phyloP scores from a whole-genome alignment of 2,329 filamentous ascomycete genomes.

The Hymenoscyphus salicellus region DNA sequence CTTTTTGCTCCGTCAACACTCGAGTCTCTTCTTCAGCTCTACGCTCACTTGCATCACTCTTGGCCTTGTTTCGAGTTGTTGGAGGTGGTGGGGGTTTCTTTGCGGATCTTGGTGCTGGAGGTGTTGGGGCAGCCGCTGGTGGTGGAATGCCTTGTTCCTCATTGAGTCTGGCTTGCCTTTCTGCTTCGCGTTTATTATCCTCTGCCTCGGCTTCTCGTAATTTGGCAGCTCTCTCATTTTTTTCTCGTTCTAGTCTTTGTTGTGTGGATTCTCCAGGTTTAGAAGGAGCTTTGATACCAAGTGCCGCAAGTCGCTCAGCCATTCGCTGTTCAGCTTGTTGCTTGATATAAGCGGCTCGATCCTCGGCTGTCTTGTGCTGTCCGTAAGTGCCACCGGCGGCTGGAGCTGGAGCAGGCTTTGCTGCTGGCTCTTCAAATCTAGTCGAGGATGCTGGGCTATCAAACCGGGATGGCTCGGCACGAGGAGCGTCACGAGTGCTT shows the following conservation, averaged over 20 bases:
- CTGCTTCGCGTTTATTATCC: constrained; percentile 81
- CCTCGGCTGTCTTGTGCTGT: constrained; percentile 85
- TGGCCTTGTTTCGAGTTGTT: constrained; percentile 69
- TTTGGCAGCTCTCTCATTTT: constrained; percentile 81
- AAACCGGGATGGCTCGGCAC: constrained; percentile 40
- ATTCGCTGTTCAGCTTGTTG: constrained; percentile 96
- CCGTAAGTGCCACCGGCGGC: constrained; percentile 66
- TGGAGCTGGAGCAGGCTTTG: constrained; percentile 47
- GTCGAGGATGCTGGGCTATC: constrained; percentile 38
- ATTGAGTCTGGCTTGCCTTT: constrained; percentile 59
- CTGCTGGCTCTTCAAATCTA: constrained; percentile 37
- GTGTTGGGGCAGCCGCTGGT: constrained; percentile 24
- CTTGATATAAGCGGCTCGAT: constrained; percentile 92
- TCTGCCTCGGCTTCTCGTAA: constrained; percentile 89
- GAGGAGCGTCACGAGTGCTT: constrained; percentile 29
- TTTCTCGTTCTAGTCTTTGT: constrained; percentile 85
- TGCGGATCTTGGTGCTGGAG: constrained; percentile 32
- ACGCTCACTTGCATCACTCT: constrained; percentile 56
- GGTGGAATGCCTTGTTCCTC: constrained; percentile 36
- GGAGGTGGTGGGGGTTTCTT: constrained; percentile 75
- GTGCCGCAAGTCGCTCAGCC: constrained; percentile 89
- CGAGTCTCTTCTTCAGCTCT: constrained; percentile 61
- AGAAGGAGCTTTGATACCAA: constrained; percentile 80
- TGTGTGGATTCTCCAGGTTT: constrained; percentile 78
- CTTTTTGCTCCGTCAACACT: constrained; percentile 68